Percentiles rank a stretch among this genome's conserved stretches.
Conservation (phyloP, 139 green algal genomes). For the Tetradesmus lagerheimii region DNA sequence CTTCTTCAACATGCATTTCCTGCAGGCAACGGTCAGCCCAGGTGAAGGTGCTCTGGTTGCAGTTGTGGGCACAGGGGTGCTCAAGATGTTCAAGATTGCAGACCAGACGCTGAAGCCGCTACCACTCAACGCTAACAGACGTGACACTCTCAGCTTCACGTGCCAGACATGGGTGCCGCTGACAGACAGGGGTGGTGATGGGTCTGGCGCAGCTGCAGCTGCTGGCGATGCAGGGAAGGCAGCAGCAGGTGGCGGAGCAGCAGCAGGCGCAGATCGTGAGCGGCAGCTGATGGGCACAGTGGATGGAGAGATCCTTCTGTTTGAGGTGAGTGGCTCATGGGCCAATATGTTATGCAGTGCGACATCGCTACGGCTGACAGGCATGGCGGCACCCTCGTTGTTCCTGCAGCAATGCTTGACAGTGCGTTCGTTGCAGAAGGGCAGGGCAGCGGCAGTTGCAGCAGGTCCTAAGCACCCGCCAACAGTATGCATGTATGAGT, state of each 20-base stretch:
- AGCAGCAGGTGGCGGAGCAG: background rate
- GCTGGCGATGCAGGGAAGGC: background rate
- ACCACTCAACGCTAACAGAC: conserved; percentile 39
- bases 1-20: background rate
- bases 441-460: background rate
- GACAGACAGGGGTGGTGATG: background rate
- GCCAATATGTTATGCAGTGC: too few species aligned
- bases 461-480: background rate
- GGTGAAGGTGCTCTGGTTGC: conserved; percentile 63
- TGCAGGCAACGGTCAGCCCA: conserved; percentile 73
- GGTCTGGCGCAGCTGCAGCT: background rate
- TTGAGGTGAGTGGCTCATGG: conserved; percentile 64
- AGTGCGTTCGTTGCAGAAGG: too few species aligned
- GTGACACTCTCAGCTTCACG: conserved; percentile 67
- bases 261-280: conserved; percentile 59
- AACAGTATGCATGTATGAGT: background rate
- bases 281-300: conserved; percentile 82
- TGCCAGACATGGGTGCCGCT: conserved; percentile 76
- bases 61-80: conserved; percentile 68
- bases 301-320: conserved; percentile 85
- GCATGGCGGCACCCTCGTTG: too few species aligned
- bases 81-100: conserved; percentile 62
- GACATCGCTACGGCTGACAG: too few species aligned
- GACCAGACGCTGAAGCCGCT: conserved; percentile 65
- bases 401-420: too few species aligned